A percentile compares a stretch with the other conserved stretches of the same genome.
Conservation (phyloP, 2,329 filamentous ascomycete species). For the Diaporthe sp. region DNA sequence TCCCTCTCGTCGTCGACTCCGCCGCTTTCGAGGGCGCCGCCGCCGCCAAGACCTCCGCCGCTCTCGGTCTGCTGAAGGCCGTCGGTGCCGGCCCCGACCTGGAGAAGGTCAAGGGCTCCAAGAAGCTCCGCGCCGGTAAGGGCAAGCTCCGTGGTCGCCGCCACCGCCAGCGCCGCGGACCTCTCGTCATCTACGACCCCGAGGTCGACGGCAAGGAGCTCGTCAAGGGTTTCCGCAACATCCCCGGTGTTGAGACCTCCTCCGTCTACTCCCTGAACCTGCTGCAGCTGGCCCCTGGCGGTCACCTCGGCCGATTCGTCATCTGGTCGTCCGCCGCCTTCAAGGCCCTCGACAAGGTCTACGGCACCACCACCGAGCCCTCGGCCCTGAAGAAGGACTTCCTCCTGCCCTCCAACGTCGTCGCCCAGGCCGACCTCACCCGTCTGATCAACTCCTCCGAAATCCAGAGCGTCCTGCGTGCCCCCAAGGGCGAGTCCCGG, state of each 20-base stretch:
- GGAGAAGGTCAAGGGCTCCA: conserved; percentile 95
- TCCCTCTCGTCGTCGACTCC: conserved; percentile 96
- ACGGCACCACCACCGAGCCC: conserved; percentile 91
- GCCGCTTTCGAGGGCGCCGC: conserved; percentile 85
- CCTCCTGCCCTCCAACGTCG: conserved; percentile 92
- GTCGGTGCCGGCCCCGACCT: conserved; percentile 92
- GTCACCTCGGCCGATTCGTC: conserved; percentile 98
- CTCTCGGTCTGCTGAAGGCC: conserved; percentile 88
- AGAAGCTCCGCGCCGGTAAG: conserved; percentile 98
- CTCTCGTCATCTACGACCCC: conserved; percentile 97
- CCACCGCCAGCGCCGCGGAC: conserved; percentile 97
- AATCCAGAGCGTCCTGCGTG: conserved; percentile 95
- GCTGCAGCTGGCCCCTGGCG: conserved; percentile 98
- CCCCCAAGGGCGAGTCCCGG: conserved; percentile 88
- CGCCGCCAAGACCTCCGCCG: conserved; percentile 89
- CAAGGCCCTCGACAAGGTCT: conserved; percentile 96
- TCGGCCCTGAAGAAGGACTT: conserved; percentile 99
- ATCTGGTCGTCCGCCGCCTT: conserved; percentile 99
- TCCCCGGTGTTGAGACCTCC: conserved; percentile 96
- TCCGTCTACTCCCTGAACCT: conserved; percentile 96
- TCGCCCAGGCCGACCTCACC: conserved; percentile 94
- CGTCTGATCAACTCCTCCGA: conserved; percentile 99
- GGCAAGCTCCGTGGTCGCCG: conserved; percentile 98
- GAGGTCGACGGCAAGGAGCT: conserved; percentile 96
- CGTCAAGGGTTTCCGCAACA: conserved; percentile 96